These are phyloP conservation scores for Syzygium aqueum DNA, from an alignment of 345 rosid species.

Conservation along the genomic window DNA sequence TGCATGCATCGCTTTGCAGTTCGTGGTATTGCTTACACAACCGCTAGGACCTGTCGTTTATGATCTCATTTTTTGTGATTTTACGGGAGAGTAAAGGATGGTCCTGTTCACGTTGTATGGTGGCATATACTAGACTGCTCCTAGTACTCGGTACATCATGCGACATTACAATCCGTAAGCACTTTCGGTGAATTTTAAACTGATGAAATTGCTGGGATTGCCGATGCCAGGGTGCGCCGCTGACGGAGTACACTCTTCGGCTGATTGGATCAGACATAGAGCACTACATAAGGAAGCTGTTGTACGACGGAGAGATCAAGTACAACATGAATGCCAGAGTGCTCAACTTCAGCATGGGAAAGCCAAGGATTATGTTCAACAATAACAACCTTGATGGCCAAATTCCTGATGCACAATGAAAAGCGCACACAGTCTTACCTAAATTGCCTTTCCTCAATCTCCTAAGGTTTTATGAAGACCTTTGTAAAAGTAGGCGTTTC, in stretches of 20 bases:
- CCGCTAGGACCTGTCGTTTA: neutral
- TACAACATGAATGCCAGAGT: slow-evolving; percentile 79
- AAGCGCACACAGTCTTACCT: neutral
- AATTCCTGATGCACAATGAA: neutral
- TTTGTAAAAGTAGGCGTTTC: neutral
- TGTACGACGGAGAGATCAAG: slow-evolving; percentile 78
- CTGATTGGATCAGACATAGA: slow-evolving; percentile 86
- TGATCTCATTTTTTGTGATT: neutral
- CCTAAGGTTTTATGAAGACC: neutral
- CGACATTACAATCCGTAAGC: neutral
- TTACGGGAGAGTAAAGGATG: neutral
- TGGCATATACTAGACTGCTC: neutral
- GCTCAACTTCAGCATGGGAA: slow-evolving; percentile 92
- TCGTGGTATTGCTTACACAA: neutral
- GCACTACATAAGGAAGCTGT: slow-evolving; percentile 83
- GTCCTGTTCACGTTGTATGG: neutral
- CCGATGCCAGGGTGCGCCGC: slow-evolving; percentile 62
- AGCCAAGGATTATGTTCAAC: slow-evolving; percentile 52
- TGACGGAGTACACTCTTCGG: slow-evolving; percentile 85
- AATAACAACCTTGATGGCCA: slow-evolving; percentile 5
- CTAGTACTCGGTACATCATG: neutral
- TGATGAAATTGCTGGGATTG: neutral
- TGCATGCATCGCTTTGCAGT: neutral
- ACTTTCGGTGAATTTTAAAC: neutral
- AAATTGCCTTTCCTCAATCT: neutral